Base-by-base conservation (phyloP, 2,329 filamentous ascomycete species). In the Pseudofabraea citricarpa region DNA sequence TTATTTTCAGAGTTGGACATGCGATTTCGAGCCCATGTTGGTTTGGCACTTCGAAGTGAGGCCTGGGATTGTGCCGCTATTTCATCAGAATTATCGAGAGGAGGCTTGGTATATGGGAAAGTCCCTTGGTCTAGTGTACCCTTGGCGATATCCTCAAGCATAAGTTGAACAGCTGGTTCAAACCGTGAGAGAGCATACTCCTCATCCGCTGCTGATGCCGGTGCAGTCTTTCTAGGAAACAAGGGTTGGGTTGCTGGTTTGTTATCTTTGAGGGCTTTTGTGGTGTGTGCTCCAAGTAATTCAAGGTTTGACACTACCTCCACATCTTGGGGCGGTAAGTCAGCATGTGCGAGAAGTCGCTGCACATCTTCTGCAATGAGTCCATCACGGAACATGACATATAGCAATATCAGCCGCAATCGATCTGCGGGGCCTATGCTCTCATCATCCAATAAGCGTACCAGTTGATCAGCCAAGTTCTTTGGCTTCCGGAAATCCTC, bases 401-500 rank as follows among this genome's bases (percentile, higher is more conserved):
- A 98, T 46, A 95, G 75, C 46, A 90, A 77, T 38, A 98, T 81
- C 6, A 98, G 76, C 4, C 93, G 85, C 32, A 97, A 69, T 31
- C 93, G 81, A 60, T 97, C 91, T 5, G 81, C 68, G 9, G 77
- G 75, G 2, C 72, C 72, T 22, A 95, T 77, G 20, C 77, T 77
- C 12, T 89, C 84, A 56, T 96, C 89, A 60, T 97, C 93, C 9
- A 98, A 68, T n/a, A 95, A 74, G 16, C 87, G 82, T 22, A 94
- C 85, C 13, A 97, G 74, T 51, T 94, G 83, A 52, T 93, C 88
- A 21, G 90, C 81, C 38, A 95, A 68, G 56, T 94, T 89, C 66
- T 94, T 96, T 8, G 91, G 87, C 62, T 93, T 95, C 57, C 85
- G 84, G 59, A 85, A 86, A 59, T 96, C 90, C 65, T 97, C 91